Evolutionary conservation across 2,329 filamentous ascomycete genomes (phyloP), one percentile per base, ranked within the genome.

Genomic region (Cryphonectria nitschkei): DNA sequence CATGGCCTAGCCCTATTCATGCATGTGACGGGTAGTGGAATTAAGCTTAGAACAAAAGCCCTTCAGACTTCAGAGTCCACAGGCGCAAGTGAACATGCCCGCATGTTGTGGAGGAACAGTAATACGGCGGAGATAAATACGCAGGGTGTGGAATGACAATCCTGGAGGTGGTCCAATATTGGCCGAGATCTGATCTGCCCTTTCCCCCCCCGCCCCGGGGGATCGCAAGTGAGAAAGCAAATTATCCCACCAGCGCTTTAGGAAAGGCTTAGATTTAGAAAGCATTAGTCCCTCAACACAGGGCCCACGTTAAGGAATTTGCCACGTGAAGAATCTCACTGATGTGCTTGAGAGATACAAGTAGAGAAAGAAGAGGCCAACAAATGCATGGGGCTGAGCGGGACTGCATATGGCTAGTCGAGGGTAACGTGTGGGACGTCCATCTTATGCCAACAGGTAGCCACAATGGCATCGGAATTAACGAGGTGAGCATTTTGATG

Each of bases 401-500:
- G 32, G 26, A 32, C 29, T 52, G 7, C 7, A 22, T 52, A 52
- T 52, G 46, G 46, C 11, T 7, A n/a, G 46, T 52, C 46, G 46
- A 52, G 22, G 19, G 46, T 34, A 26, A 43, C 13, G 39, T 37
- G 41, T 29, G 58, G 43, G 26, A 26, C 22, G 22, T 52, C 56
- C 16, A 50, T 50, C 46, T 50, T 50, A 6, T 19, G 43, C 43
- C 41, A 68, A 62, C 39, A 13, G 43, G 11, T 37, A 32, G n/a
- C 34, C 37, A 58, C 54, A 52, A 46, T 64, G 39, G 46, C 39
- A 50, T 39, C 32, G 65, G 63, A 19, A 54, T 68, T 67, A 67
- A 68, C 34, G 32, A 54, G 50, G 26, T 72, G 69, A 70, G 68
- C 37, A n/a, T 66, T 29, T 64, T 66, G 52, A 34, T 61, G 22